A percentile compares a stretch with the other conserved stretches of the same genome.
phyloP scores from a whole-genome alignment of 2,329 filamentous ascomycete species.

The Dactylellina leptospora region DNA sequence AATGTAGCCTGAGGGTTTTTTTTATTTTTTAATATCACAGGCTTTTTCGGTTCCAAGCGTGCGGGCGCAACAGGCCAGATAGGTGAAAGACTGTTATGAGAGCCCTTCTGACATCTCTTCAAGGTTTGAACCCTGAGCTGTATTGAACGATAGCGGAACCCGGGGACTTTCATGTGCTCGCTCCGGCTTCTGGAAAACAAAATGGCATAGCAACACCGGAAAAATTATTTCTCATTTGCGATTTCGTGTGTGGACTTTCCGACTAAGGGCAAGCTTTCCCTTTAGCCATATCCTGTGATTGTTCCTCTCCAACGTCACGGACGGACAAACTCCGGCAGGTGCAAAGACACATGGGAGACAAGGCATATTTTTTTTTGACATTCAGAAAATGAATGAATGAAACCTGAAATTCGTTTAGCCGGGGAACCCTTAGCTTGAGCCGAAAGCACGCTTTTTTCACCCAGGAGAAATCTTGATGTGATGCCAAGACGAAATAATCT shows the following conservation, averaged over 20 bases:
- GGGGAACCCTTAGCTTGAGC: slow-evolving; percentile 46
- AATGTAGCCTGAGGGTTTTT: slow-evolving; percentile 4
- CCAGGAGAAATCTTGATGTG: slow-evolving; percentile 3
- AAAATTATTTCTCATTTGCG: slow-evolving; percentile 31
- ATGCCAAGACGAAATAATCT: slow-evolving; percentile 53
- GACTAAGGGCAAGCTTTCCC: slow-evolving; percentile 20
- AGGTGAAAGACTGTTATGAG: slow-evolving; percentile 7
- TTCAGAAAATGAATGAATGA: slow-evolving; percentile 21
- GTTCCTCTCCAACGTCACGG: slow-evolving; percentile 26
- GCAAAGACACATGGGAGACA: slow-evolving; percentile 34
- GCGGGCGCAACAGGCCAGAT: slow-evolving; percentile 1
- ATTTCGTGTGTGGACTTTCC: slow-evolving; percentile 29
- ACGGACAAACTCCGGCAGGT: slow-evolving; percentile 52
- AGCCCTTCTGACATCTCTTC: slow-evolving; percentile 6
- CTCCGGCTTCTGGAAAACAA: slow-evolving; percentile 18
- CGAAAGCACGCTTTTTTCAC: slow-evolving; percentile 1
- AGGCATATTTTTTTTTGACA: slow-evolving; percentile 13
- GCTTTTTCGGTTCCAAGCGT: slow-evolving; percentile 28
- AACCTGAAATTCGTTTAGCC: slow-evolving; percentile 49
- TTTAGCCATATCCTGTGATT: slow-evolving; percentile 43
- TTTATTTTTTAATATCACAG: slow-evolving; percentile 15
- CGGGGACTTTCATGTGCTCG: slow-evolving; percentile 45
- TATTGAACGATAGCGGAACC: slow-evolving; percentile 8
- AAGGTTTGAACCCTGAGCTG: background rate
- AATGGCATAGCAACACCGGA: slow-evolving; percentile 16